Base-by-base conservation (phyloP, 164 flowering plant genomes). In the Piper betle region DNA sequence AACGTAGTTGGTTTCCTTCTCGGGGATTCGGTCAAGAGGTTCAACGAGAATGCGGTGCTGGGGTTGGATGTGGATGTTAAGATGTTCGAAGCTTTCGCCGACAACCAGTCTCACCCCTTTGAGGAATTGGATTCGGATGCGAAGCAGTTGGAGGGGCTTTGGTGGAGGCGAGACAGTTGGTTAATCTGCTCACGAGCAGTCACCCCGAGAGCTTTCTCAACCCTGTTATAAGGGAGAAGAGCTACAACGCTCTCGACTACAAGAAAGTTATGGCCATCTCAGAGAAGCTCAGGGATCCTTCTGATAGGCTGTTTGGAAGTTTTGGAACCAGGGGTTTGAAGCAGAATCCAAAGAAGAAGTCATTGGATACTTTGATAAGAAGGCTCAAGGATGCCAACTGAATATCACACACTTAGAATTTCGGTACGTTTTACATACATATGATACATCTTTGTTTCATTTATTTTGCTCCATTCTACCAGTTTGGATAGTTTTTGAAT, bases 301-400 rank as follows among this genome's bases (percentile, higher is more conserved):
- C 99, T 10, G 99, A 94, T 43, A 64, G 99, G 64, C 64, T 83
- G 18, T 94, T 94, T 73, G 88, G 92, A 60, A 80, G 82, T 60
- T 94, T 94, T 72, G 88, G 87, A 37, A 77, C 80, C 42, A 83
- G 99, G 70, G 92, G 83, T 40, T 64, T 72, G 58, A 87, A 74
- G 80, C 88, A 69, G 73, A 91, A 94, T 62, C 85, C 96, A 6
- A 91, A 87, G 78, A 94, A 87, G 86, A 94, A 91, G 70, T 94
- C 99, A n/a, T 77, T 94, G 48, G 99, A 94, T 79, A 64, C 84
- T 9, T 79, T 94, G 82, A 87, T 94, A 66, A 94, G 78, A 76
- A 81, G 96, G 68, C 93, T 94, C 57, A 91, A 74, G 81, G 99
- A 94, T 55, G 94, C 78, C 53, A 93, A 79, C 82, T 93, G 69